Percentiles rank a stretch among this genome's conserved stretches.
Conservation (phyloP, 1,139 yeast species). For the Geotrichum histeridarum region DNA sequence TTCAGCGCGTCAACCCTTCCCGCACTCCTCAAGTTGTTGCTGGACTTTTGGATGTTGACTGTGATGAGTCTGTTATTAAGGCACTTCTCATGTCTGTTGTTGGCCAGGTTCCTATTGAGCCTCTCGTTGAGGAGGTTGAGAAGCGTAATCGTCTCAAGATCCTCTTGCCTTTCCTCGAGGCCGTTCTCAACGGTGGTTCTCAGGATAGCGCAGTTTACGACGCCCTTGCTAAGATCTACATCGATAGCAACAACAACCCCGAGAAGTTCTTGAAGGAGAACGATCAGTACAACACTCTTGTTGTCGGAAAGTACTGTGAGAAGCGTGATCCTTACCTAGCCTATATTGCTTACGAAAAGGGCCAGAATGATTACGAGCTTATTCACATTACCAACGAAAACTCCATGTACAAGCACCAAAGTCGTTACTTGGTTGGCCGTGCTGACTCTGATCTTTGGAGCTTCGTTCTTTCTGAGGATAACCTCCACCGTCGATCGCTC, state of each 20-base stretch:
- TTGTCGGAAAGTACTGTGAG: slow-evolving; percentile 97
- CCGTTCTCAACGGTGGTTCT: slow-evolving; percentile 80
- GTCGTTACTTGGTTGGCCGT: slow-evolving; percentile 85
- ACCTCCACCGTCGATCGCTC: slow-evolving; percentile 81
- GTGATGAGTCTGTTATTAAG: slow-evolving; percentile 87
- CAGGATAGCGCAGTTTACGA: slow-evolving; percentile 89
- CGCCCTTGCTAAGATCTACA: slow-evolving; percentile 96
- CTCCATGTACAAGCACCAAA: slow-evolving; percentile 97
- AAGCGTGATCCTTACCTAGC: slow-evolving; percentile 98
- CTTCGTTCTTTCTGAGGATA: slow-evolving; percentile 67
- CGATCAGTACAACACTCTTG: slow-evolving; percentile 78
- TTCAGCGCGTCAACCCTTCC: slow-evolving; percentile 92
- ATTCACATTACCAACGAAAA: slow-evolving; percentile 91
- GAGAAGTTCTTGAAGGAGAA: slow-evolving; percentile 94
- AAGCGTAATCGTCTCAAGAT: slow-evolving; percentile 91
- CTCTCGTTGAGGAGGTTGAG: slow-evolving; percentile 89
- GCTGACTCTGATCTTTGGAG: slow-evolving; percentile 82
- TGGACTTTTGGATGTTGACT: slow-evolving; percentile 92
- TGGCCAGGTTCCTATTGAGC: slow-evolving; percentile 91
- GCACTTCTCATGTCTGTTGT: slow-evolving; percentile 78
- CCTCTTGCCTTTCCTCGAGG: slow-evolving; percentile 86
- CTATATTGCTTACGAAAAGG: slow-evolving; percentile 93
- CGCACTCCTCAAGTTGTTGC: slow-evolving; percentile 96
- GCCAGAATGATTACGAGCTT: slow-evolving; percentile 84
- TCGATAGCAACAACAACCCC: slow-evolving; percentile 95